Base-by-base conservation (phyloP, 306 rosid genomes). In the Castanea mollissima region DNA sequence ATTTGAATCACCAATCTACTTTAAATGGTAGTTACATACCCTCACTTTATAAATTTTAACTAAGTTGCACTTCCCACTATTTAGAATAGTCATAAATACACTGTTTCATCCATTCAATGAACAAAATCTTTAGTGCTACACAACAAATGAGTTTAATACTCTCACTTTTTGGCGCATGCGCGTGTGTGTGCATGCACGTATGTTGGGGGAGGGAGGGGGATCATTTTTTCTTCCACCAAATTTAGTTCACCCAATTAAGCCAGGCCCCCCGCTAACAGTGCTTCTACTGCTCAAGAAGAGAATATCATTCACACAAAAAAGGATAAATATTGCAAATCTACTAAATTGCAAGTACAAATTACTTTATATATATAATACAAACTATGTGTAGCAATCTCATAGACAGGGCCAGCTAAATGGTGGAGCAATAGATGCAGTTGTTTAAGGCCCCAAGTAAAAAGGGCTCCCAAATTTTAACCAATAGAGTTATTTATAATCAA, bases 321-420 rank as follows among this genome's bases (percentile, higher is more conserved):
- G 3, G 8, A 64, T 4, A 5, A 29, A 15, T 12, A 29, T 64
- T 64, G 3, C 52, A 19, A 67, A 76, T 25, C 19, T 18, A 52
- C 20, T 12, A 65, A 14, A 23, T 14, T 21, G 68, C 15, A 59
- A 74, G 58, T 18, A 10, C 38, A 34, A 83, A 51, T 73, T 55
- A 62, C 44, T 6, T 38, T 35, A 35, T 34, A 35, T 35, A 35
- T 35, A 6, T 35, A 35, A 6, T 41, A 67, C 71, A 73, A 83
- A 51, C 76, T 55, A 62, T 31, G 55, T 56, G 35, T 25, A 74
- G 84, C 46, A 72, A 92, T 96, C 98, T 94, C 96, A 69, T 94
- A 94, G 44, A 25, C 27, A 25, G 27, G 27, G 27, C 1, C 1
- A 1, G 27, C 27, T 25, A 1, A 25, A 25, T 1, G 27, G 27